Conservation (phyloP, 768 basidiomycete species). For the Lepiota brunneoincarnata region DNA sequence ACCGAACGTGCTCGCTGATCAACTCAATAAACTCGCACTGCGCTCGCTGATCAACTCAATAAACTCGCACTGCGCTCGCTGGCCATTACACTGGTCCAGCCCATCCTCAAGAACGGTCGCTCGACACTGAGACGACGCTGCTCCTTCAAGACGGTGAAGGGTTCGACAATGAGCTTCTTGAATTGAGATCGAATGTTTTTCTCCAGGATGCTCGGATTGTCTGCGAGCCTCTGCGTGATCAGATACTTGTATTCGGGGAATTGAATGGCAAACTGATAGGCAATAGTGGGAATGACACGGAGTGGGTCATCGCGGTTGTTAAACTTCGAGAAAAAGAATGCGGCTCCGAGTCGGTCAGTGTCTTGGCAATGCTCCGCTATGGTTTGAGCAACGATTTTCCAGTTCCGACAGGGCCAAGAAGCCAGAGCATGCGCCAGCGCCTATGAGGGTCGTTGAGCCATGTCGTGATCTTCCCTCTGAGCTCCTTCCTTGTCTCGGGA, state of each 20-base stretch:
- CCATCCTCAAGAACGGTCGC: not conserved
- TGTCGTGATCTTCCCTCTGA: too few species aligned
- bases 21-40: not conserved
- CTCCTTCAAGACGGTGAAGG: not conserved
- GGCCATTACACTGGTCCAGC: not conserved
- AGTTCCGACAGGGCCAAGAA: too few species aligned
- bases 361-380: too few species aligned
- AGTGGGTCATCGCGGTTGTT: not conserved
- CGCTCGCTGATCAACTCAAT: too few species aligned
- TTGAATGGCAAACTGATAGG: slow-evolving; percentile 1
- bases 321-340: slow-evolving; percentile 9
- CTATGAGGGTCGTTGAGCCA: too few species aligned
- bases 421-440: too few species aligned
- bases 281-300: slow-evolving; percentile 1
- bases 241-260: not conserved
- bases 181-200: not conserved
- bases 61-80: slow-evolving; percentile 1
- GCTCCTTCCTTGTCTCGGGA: too few species aligned
- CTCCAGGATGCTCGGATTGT: not conserved
- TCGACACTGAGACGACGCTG: not conserved
- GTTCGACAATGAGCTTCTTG: not conserved
- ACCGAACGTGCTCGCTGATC: not conserved
- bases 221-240: not conserved
- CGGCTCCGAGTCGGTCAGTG: slow-evolving; percentile 5
- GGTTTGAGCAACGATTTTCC: too few species aligned